Conservation (phyloP, 108 stramenopile genomes). For the Pseudonitzschia pungens region DNA sequence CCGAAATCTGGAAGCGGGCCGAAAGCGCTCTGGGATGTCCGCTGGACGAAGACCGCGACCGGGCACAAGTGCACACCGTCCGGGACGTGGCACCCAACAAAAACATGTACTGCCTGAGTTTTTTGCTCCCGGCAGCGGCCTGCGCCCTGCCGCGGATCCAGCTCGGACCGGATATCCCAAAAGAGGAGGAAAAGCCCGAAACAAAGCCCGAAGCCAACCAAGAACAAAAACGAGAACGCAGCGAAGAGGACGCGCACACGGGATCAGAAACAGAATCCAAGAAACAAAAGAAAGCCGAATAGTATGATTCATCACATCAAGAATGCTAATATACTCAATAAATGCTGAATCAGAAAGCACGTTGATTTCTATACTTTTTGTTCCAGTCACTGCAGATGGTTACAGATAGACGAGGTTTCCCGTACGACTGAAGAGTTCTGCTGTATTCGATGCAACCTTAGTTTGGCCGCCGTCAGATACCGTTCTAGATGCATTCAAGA, state of each 20-base stretch:
- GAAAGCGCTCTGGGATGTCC: conserved; percentile 67
- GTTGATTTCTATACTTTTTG: too few species aligned
- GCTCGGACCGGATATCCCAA: neutral
- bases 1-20: conserved; percentile 54
- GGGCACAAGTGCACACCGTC: conserved; percentile 53
- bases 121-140: conserved; percentile 60
- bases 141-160: conserved; percentile 27
- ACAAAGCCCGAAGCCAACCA: conserved; percentile 5
- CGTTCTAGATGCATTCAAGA: too few species aligned
- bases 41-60: conserved; percentile 34
- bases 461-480: too few species aligned
- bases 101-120: conserved; percentile 86
- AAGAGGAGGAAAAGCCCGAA: neutral
- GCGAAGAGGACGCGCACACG: neutral
- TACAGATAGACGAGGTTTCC: too few species aligned
- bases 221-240: neutral
- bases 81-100: conserved; percentile 83
- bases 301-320: neutral
- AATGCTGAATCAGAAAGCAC: too few species aligned
- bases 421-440: too few species aligned
- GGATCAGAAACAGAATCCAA: neutral
- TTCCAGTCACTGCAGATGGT: too few species aligned
- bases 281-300: neutral
- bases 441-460: too few species aligned
- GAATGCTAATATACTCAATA: too few species aligned